A percentile compares a stretch with the other conserved stretches of the same genome.
These are phyloP conservation scores for Xylaria curta DNA, from an alignment of 495 filamentous ascomycete species.

Conservation along the genomic window DNA sequence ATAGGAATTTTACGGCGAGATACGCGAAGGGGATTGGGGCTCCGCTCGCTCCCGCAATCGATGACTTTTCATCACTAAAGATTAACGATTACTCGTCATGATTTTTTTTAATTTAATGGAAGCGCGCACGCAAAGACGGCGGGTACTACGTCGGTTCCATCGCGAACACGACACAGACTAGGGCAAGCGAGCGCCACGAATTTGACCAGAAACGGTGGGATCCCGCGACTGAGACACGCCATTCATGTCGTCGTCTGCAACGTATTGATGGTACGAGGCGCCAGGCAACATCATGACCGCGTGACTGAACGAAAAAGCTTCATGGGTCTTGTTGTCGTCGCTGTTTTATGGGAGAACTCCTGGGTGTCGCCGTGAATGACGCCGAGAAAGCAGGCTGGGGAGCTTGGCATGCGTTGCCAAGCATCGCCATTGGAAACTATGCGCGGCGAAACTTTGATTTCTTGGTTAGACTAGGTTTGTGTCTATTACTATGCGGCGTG, in stretches of 20 bases:
- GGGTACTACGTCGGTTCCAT: background rate
- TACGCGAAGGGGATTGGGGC: background rate
- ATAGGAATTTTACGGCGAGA: background rate
- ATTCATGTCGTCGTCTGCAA: background rate
- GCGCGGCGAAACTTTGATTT: background rate
- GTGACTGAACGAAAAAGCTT: background rate
- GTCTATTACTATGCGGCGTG: too few relatives aligned
- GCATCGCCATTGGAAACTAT: background rate
- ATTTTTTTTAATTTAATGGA: background rate
- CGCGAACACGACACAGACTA: background rate
- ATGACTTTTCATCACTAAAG: background rate
- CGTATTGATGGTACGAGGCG: background rate
- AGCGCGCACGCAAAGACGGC: background rate
- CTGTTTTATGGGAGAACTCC: background rate
- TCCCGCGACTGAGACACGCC: too few relatives aligned
- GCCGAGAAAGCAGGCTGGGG: background rate
- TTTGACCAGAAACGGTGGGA: too few relatives aligned
- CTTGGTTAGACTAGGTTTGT: background rate
- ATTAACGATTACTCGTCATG: background rate
- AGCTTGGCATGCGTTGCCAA: background rate
- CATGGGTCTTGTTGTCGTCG: background rate
- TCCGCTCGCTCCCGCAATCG: background rate
- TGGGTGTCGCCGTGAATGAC: background rate
- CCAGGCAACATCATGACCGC: background rate
- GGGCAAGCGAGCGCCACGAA: background rate